Evolutionary conservation across 106 monocot genomes (phyloP).

Genomic region (Dendrobium officinale): DNA sequence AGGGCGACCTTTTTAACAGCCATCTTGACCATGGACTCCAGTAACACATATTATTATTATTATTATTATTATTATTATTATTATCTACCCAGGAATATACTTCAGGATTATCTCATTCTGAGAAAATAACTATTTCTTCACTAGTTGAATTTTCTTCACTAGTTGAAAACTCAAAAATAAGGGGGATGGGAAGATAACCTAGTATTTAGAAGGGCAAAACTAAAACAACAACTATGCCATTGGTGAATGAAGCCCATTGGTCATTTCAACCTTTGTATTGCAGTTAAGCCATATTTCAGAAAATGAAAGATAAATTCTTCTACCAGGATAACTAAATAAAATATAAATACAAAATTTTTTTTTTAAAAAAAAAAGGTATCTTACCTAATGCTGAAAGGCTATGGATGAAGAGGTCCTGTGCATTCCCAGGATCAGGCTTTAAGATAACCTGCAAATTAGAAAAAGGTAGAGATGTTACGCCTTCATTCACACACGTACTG

Average conservation of each 20-base stretch:
- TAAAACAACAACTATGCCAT: not conserved
- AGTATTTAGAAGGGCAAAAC: not conserved
- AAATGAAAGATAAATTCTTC: not conserved
- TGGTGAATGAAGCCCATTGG: not conserved
- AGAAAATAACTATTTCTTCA: not conserved
- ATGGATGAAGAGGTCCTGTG: constrained; percentile 81
- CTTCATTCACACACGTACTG: not conserved
- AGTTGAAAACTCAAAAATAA: not conserved
- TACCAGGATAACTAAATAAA: not conserved
- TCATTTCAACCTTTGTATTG: not conserved
- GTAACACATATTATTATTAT: no score
- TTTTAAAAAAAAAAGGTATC: no score
- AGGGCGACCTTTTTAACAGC: no score
- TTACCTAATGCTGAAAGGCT: constrained; percentile 91
- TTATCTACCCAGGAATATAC: no score
- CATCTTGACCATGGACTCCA: no score
- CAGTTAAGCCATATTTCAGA: not conserved
- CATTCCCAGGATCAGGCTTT: constrained; percentile 99
- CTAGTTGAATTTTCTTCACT: not conserved
- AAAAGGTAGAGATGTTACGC: not conserved
- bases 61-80: no score
- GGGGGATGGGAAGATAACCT: not conserved
- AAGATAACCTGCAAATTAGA: constrained; percentile 68
- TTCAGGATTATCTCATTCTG: not conserved
- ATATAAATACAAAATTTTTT: not conserved